These are phyloP conservation scores for Colletotrichum endophyticum DNA, from an alignment of 2,329 filamentous ascomycete genomes.

Conservation along the genomic window DNA sequence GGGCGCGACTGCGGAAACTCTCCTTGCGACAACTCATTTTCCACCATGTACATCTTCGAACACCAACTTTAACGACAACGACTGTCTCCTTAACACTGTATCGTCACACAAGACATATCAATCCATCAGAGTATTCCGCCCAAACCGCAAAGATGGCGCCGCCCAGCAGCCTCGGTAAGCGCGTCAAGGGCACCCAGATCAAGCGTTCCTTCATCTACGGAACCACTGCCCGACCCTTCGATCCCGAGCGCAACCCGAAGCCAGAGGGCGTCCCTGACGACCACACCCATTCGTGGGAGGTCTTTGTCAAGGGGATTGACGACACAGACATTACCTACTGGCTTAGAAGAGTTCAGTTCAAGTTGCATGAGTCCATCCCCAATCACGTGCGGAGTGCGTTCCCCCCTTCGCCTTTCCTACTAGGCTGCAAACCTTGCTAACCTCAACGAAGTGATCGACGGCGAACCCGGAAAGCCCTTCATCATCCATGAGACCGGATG, in stretches of 20 bases:
- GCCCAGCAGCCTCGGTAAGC: conserved; percentile 62
- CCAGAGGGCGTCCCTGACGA: conserved; percentile 80
- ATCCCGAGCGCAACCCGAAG: conserved; percentile 78
- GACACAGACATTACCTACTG: conserved; percentile 93
- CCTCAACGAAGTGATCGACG: conserved; percentile 66
- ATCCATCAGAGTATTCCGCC: neutral
- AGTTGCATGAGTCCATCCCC: conserved; percentile 95
- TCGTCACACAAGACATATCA: neutral
- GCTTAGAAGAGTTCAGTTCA: conserved; percentile 97
- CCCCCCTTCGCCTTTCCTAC: neutral
- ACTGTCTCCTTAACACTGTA: neutral
- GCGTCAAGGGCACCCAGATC: conserved; percentile 69
- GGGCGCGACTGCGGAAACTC: neutral
- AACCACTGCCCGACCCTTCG: conserved; percentile 80
- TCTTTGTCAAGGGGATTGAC: conserved; percentile 90
- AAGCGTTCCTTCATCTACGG: conserved; percentile 75
- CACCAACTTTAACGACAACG: neutral
- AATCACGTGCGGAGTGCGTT: conserved; percentile 80
- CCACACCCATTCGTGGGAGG: conserved; percentile 96
- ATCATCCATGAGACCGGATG: conserved; percentile 92
- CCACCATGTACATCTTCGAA: neutral
- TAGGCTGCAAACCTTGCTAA: conserved; percentile 18
- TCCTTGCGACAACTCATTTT: neutral
- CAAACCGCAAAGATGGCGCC: conserved; percentile 56
- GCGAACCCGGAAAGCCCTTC: conserved; percentile 72